These are phyloP conservation scores for Basipetospora chlamydospora DNA, from an alignment of 2,329 filamentous ascomycete genomes.

Conservation along the genomic window DNA sequence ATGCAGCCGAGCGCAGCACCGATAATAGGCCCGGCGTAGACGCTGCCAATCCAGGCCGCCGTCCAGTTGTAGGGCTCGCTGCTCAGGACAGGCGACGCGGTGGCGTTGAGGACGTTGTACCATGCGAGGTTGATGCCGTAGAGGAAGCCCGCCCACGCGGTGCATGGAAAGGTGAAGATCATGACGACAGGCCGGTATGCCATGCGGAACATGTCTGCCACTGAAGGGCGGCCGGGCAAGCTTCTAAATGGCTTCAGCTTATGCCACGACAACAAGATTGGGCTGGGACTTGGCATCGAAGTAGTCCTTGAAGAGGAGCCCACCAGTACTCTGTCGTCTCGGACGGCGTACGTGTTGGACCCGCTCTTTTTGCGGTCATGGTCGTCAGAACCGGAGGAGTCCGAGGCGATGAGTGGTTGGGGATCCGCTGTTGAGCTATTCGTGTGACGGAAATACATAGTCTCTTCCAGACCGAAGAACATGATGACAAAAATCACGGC, in stretches of 20 bases:
- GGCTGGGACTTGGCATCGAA: neutral
- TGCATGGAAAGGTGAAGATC: slow-evolving; percentile 17
- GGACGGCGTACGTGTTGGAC: neutral
- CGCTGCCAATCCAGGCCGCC: slow-evolving; percentile 16
- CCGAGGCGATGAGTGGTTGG: slow-evolving; percentile 18
- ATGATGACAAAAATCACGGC: slow-evolving; percentile 32
- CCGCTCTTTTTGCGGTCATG: neutral
- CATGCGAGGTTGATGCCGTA: slow-evolving; percentile 20
- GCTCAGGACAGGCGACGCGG: slow-evolving; percentile 16
- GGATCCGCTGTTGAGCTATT: too few species aligned
- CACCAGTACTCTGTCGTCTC: neutral
- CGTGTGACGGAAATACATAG: slow-evolving; percentile 33
- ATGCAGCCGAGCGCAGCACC: slow-evolving; percentile 11
- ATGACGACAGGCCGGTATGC: slow-evolving; percentile 13
- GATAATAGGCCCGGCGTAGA: slow-evolving; percentile 17
- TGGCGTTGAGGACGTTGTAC: slow-evolving; percentile 21
- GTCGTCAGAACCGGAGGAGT: slow-evolving; percentile 1
- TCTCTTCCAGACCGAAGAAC: slow-evolving; percentile 47
- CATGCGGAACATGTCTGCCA: slow-evolving; percentile 11
- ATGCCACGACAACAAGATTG: slow-evolving; percentile 7
- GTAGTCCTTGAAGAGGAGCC: neutral
- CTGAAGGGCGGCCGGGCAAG: slow-evolving; percentile 10
- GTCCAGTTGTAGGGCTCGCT: slow-evolving; percentile 19
- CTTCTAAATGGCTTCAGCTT: slow-evolving; percentile 10
- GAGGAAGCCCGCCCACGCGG: slow-evolving; percentile 19